phyloP scores from a whole-genome alignment of 257 asterid species.

The Echium plantagineum region DNA sequence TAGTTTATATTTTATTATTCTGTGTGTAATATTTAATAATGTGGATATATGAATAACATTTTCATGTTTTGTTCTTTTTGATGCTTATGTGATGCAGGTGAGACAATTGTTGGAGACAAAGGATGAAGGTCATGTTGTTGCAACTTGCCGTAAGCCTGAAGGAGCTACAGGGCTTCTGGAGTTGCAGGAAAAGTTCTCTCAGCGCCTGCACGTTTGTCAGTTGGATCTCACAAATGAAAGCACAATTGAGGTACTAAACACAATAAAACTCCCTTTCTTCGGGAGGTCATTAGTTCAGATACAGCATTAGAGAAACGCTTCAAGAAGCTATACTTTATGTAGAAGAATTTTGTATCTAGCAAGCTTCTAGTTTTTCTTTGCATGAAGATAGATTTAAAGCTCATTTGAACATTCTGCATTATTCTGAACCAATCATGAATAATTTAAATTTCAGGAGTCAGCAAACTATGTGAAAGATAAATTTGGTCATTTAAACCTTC shows the following conservation, averaged over 20 bases:
- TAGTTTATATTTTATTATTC: too few species aligned
- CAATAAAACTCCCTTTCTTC: slow-evolving; percentile 1
- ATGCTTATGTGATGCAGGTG: slow-evolving; percentile 30
- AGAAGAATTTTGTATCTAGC: too few species aligned
- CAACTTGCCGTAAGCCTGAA: slow-evolving; percentile 82
- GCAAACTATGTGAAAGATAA: slow-evolving; percentile 58
- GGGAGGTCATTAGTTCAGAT: too few species aligned
- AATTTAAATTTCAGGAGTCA: slow-evolving; percentile 38
- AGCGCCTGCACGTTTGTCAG: slow-evolving; percentile 63
- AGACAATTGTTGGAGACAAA: slow-evolving; percentile 69
- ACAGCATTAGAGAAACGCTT: too few species aligned
- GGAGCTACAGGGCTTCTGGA: slow-evolving; percentile 54
- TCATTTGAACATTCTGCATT: too few species aligned
- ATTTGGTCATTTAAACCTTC: slow-evolving; percentile 69
- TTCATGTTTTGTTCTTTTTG: neutral
- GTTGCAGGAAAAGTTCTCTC: slow-evolving; percentile 51
- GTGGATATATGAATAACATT: too few species aligned
- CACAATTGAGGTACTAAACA: slow-evolving; percentile 87
- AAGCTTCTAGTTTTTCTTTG: too few species aligned
- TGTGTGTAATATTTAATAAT: too few species aligned
- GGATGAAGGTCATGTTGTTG: slow-evolving; percentile 50
- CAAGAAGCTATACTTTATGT: too few species aligned
- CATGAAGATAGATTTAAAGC: too few species aligned
- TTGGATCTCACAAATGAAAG: slow-evolving; percentile 73
- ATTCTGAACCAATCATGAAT: too few species aligned